Evolutionary conservation across 2,329 filamentous ascomycete genomes (phyloP).

Genomic region (Trichoderma endophyticum): DNA sequence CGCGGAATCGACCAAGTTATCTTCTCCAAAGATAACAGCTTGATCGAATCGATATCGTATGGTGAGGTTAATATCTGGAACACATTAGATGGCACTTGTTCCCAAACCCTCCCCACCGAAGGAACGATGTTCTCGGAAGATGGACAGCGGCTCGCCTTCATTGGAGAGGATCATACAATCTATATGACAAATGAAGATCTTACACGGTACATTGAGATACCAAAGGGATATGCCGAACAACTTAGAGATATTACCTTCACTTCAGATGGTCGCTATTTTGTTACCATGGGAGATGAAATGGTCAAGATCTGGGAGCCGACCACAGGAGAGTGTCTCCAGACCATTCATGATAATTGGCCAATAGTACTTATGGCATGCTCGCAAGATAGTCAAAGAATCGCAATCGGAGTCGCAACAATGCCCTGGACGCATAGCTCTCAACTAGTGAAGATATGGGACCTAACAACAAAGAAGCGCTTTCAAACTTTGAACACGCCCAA

Average conservation of each 20-base stretch:
- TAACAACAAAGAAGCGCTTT: neutral
- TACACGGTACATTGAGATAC: neutral
- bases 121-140: neutral
- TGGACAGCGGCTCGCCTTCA: neutral
- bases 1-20: neutral
- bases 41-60: neutral
- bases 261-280: neutral
- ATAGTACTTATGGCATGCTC: neutral
- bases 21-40: neutral
- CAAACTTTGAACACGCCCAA: neutral
- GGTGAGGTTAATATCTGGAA: neutral
- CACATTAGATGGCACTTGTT: neutral
- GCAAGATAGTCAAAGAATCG: neutral
- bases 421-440: neutral
- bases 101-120: slow-evolving; percentile 19
- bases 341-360: neutral
- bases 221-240: neutral
- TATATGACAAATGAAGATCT: neutral
- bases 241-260: neutral
- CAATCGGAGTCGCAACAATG: neutral
- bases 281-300: neutral
- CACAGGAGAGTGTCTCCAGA: neutral
- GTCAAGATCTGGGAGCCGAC: neutral
- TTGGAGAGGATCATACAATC: neutral
- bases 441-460: neutral